These are phyloP conservation scores for Gossypium armourianum DNA, from an alignment of 441 rosid genomes.

Conservation along the genomic window DNA sequence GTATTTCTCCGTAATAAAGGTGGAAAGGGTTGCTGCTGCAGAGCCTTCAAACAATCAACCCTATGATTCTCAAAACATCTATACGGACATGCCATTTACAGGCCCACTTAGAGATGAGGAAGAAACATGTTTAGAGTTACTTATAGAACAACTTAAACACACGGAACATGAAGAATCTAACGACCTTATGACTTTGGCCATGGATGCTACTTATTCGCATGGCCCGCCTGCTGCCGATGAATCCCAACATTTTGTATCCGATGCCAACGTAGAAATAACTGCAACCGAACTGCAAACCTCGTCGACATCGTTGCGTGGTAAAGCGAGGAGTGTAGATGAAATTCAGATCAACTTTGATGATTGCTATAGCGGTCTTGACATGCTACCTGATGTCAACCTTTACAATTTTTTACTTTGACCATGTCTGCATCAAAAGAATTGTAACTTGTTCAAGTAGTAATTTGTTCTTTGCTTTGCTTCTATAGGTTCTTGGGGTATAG, in stretches of 20 bases:
- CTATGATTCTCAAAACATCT: background rate
- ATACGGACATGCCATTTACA: background rate
- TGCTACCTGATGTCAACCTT: slow-evolving; percentile 27
- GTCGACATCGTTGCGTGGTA: background rate
- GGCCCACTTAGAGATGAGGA: slow-evolving; percentile 40
- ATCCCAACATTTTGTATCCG: background rate
- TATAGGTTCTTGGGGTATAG: background rate
- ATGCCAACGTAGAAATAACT: background rate
- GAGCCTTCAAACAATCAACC: background rate
- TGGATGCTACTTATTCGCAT: slow-evolving; percentile 14
- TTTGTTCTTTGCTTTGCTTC: background rate
- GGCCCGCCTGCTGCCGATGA: background rate
- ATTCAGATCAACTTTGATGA: slow-evolving; percentile 21
- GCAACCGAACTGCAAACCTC: background rate
- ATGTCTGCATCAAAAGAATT: background rate
- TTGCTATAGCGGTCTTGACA: slow-evolving; percentile 27
- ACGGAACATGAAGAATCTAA: slow-evolving; percentile 27
- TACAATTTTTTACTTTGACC: slow-evolving; percentile 16
- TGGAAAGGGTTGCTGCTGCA: background rate
- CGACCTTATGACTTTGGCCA: slow-evolving; percentile 19
- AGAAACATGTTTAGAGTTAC: slow-evolving; percentile 40
- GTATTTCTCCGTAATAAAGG: slow-evolving; percentile 41
- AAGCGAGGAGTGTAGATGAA: slow-evolving; percentile 9
- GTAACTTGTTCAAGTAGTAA: background rate
- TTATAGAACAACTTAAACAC: slow-evolving; percentile 41